These are phyloP conservation scores for Talaromyces sp. DNA, from an alignment of 2,329 filamentous ascomycete genomes.

Conservation along the genomic window DNA sequence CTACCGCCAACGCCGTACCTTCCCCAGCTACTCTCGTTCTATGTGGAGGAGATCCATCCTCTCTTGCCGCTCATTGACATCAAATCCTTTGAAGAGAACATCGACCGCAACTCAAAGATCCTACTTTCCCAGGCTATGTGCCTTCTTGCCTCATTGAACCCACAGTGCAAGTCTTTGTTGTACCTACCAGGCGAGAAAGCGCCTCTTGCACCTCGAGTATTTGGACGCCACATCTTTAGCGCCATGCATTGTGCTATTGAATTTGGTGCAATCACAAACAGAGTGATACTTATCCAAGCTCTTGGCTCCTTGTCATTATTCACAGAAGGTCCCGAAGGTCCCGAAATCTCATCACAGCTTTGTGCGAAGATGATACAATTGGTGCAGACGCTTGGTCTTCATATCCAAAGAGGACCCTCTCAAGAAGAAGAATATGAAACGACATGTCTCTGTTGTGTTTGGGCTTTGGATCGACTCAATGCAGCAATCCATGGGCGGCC, in stretches of 20 bases:
- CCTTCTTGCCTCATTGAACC: slow-evolving; percentile 53
- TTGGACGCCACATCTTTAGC: slow-evolving; percentile 1
- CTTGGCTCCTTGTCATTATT: slow-evolving; percentile 57
- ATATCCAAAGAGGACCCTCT: slow-evolving; percentile 35
- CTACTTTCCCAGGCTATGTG: slow-evolving; percentile 54
- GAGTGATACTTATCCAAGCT: slow-evolving; percentile 55
- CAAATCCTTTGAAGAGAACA: slow-evolving; percentile 14
- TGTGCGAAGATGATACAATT: slow-evolving; percentile 56
- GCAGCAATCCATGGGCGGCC: slow-evolving; percentile 60
- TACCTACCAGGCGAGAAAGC: slow-evolving; percentile 14
- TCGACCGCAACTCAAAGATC: slow-evolving; percentile 28
- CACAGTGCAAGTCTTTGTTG: slow-evolving; percentile 45
- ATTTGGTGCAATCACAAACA: slow-evolving; percentile 33
- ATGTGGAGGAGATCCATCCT: slow-evolving; percentile 53
- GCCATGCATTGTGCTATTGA: slow-evolving; percentile 17
- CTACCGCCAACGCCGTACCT: slow-evolving; percentile 3
- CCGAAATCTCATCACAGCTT: slow-evolving; percentile 54
- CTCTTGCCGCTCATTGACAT: slow-evolving; percentile 53
- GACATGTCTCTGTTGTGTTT: slow-evolving; percentile 52
- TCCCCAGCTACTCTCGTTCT: slow-evolving; percentile 32
- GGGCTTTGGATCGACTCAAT: slow-evolving; percentile 60
- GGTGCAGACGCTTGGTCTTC: slow-evolving; percentile 55
- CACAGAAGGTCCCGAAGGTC: slow-evolving; percentile 55
- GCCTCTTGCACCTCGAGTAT: slow-evolving; percentile 1
- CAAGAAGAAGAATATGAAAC: neutral